phyloP scores from a whole-genome alignment of 345 rosid species.

The Triadica sebifera region DNA sequence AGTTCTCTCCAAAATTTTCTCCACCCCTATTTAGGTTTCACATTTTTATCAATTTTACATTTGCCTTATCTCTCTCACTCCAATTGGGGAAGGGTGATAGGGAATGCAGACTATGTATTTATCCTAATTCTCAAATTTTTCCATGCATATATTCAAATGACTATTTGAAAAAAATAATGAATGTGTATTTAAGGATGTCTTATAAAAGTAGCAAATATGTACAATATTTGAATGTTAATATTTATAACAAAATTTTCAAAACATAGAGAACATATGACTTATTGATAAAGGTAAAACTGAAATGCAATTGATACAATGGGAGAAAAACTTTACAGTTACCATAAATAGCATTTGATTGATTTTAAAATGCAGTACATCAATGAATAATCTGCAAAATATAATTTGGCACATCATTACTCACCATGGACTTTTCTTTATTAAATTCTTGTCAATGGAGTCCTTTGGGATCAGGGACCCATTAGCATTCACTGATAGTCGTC shows the following conservation, averaged over 20 bases:
- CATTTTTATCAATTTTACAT: neutral
- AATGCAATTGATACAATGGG: neutral
- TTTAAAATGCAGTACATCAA: neutral
- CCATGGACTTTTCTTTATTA: constrained; percentile 67
- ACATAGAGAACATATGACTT: neutral
- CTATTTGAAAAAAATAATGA: too few species aligned
- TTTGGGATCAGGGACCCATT: constrained; percentile 65
- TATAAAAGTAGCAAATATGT: neutral
- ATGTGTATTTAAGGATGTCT: neutral
- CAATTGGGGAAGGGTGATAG: neutral
- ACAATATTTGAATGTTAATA: neutral
- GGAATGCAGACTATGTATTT: too few species aligned
- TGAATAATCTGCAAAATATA: neutral
- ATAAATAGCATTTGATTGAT: constrained; percentile 3
- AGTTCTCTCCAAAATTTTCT: neutral
- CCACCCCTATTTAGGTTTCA: neutral
- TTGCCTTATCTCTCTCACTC: neutral
- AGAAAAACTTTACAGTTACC: neutral
- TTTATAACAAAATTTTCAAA: neutral
- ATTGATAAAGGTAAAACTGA: neutral
- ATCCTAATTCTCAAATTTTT: neutral
- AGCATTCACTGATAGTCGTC: constrained; percentile 68
- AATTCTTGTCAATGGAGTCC: constrained; percentile 51
- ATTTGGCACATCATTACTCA: constrained; percentile 28
- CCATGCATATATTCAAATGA: neutral